Evolutionary conservation across 768 basidiomycete genomes (phyloP).

Genomic region (Dendrothele bispora): DNA sequence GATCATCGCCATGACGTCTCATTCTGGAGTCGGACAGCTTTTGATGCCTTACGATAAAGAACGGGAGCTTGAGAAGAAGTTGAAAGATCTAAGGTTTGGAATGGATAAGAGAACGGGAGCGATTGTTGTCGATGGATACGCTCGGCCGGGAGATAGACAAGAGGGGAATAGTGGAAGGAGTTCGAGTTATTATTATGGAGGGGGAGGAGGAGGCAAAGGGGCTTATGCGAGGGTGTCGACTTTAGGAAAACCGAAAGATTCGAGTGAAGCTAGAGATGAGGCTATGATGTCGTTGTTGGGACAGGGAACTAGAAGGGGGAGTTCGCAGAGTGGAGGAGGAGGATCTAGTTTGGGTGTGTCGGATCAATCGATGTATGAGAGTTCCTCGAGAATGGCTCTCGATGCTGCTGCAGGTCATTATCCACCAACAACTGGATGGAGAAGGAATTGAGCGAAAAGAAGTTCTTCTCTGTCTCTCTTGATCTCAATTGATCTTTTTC

Average conservation of each 20-base stretch:
- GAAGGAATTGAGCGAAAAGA: no score
- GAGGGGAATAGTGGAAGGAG: not conserved
- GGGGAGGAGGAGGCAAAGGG: not conserved
- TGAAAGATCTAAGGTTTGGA: slow-evolving; percentile 51
- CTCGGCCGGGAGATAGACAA: not conserved
- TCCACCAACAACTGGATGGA: no score
- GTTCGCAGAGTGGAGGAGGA: no score
- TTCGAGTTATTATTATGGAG: no score
- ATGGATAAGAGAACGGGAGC: slow-evolving; percentile 62
- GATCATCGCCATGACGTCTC: slow-evolving; percentile 54
- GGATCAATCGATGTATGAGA: no score
- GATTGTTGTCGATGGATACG: slow-evolving; percentile 49
- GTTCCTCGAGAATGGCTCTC: no score
- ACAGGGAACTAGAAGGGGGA: no score
- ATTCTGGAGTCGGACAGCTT: slow-evolving; percentile 62
- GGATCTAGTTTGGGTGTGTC: no score
- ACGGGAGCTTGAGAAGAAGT: slow-evolving; percentile 41
- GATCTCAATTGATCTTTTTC: no score
- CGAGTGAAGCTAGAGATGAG: not conserved
- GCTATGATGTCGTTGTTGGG: slow-evolving; percentile 4
- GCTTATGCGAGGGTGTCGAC: not conserved
- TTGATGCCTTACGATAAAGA: slow-evolving; percentile 60
- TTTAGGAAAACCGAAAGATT: not conserved
- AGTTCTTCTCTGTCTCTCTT: no score
- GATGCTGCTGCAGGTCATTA: no score